Evolutionary conservation across 2,329 filamentous ascomycete species (phyloP).

Genomic region (Colletotrichum sansevieriae): DNA sequence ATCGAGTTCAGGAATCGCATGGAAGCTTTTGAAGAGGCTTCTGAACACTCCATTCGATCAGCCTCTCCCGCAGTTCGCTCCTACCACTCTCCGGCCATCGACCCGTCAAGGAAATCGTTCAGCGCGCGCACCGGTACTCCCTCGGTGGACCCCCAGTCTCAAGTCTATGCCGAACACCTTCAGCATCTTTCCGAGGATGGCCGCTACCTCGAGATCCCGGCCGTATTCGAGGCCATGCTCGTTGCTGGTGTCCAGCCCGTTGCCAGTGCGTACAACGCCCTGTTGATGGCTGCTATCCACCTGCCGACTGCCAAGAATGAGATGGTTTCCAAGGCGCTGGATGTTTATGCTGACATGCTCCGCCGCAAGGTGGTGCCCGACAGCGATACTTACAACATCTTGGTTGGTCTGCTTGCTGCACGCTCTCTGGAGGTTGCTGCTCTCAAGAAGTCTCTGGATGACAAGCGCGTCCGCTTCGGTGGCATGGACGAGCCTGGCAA

Average conservation of each 20-base stretch:
- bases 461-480: constrained; percentile 86
- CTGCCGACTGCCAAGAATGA: constrained; percentile 84
- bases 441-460: constrained; percentile 80
- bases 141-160: constrained; percentile 72
- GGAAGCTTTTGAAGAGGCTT: constrained; percentile 58
- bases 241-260: constrained; percentile 85
- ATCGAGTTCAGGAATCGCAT: constrained; percentile 68
- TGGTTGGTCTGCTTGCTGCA: constrained; percentile 85
- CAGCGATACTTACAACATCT: constrained; percentile 86
- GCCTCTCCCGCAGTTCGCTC: constrained; percentile 50
- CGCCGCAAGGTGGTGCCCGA: constrained; percentile 85
- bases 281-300: constrained; percentile 86
- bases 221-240: constrained; percentile 91
- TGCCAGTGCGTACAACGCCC: constrained; percentile 89
- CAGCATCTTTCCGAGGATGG: constrained; percentile 77
- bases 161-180: constrained; percentile 83
- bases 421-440: constrained; percentile 83
- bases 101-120: constrained; percentile 58
- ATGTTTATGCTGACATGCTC: constrained; percentile 97
- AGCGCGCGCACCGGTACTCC: constrained; percentile 71
- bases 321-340: constrained; percentile 89
- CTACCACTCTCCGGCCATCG: constrained; percentile 57
- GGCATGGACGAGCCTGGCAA: constrained; percentile 86
- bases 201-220: constrained; percentile 88
- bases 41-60: constrained; percentile 55